A percentile compares a stretch with the other conserved stretches of the same genome.
Evolutionary conservation across 148 eudicot species (phyloP).

Genomic region (Drosera capensis): DNA sequence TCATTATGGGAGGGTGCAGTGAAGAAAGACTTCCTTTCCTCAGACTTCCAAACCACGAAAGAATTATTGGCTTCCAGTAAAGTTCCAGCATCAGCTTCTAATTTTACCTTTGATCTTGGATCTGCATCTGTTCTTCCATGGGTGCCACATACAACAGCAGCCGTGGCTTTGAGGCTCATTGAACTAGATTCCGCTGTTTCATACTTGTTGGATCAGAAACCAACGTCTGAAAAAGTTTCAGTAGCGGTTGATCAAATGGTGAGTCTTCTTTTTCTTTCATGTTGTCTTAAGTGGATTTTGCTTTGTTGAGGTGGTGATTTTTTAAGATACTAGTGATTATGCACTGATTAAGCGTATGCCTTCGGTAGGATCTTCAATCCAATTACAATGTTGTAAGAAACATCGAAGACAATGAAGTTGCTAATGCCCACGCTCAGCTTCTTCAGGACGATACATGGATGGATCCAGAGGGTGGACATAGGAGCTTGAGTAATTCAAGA

Average conservation of each 20-base stretch:
- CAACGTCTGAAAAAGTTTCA: slow-evolving; percentile 19
- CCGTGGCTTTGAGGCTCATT: slow-evolving; percentile 58
- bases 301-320: too few relatives aligned
- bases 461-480: slow-evolving; percentile 14
- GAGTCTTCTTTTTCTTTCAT: slow-evolving; percentile 11
- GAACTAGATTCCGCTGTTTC: slow-evolving; percentile 66
- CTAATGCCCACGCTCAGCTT: slow-evolving; percentile 13
- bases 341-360: too few relatives aligned
- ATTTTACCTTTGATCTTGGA: slow-evolving; percentile 13
- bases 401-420: slow-evolving; percentile 24
- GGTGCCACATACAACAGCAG: slow-evolving; percentile 77
- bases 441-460: slow-evolving; percentile 25
- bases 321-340: too few relatives aligned
- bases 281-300: too few relatives aligned
- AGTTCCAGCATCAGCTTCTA: slow-evolving; percentile 13
- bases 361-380: slow-evolving; percentile 37
- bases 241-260: slow-evolving; percentile 33
- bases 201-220: slow-evolving; percentile 35
- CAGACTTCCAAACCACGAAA: slow-evolving; percentile 41
- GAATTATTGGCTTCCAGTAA: slow-evolving; percentile 32
- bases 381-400: slow-evolving; percentile 23
- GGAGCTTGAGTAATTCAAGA: slow-evolving; percentile 16
- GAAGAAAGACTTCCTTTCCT: slow-evolving; percentile 48
- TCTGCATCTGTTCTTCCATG: slow-evolving; percentile 56
- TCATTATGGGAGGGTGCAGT: slow-evolving; percentile 50